Evolutionary conservation across 2,329 filamentous ascomycete genomes (phyloP), one percentile per base, ranked within the genome.

Genomic region (Pseudocercospora ulei): DNA sequence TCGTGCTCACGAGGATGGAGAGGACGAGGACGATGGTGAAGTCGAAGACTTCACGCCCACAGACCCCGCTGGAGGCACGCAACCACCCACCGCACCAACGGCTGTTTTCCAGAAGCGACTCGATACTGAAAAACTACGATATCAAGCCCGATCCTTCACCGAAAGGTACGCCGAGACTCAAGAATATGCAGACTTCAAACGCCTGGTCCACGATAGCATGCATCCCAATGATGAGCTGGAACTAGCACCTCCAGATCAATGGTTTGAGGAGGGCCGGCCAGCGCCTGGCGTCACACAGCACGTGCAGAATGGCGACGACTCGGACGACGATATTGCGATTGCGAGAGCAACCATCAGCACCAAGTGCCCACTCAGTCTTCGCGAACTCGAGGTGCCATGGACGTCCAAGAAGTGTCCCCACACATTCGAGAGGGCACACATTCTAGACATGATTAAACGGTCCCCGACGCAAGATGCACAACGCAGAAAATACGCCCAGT

Each of bases 291-390:
- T 64, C 16, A 65, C 65, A 2, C 50, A 53, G 23, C 30, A 39
- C 3, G 42, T 48, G 5, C 61, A 57, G 39, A 56, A 54, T 3
- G 62, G 52, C 1, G 62, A 51, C 1, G 75, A 73, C 3, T 69
- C 70, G 9, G 78, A 80, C 38, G 78, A 82, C 12, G 82, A 87
- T 26, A 66, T 87, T 14, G 71, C 78, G 1, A 71, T 87, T 18
- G 70, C 73, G 17, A 68, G 73, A 33, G 75, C 77, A 46, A 72
- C 70, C 3, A 68, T 77, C 36, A 80, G 74, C 57, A 72, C 79
- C 19, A 78, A 74, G 51, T 87, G 82, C 53, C 80, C 80, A 0
- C 58, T 87, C 12, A 80, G 80, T 0, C 64, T 85, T 48, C 65
- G 66, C 35, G 65, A 71, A 28, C 77, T 84, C 64, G 63, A 66